Conservation (phyloP, 1,284 basidiomycete genomes). For the Sutorius eximius region DNA sequence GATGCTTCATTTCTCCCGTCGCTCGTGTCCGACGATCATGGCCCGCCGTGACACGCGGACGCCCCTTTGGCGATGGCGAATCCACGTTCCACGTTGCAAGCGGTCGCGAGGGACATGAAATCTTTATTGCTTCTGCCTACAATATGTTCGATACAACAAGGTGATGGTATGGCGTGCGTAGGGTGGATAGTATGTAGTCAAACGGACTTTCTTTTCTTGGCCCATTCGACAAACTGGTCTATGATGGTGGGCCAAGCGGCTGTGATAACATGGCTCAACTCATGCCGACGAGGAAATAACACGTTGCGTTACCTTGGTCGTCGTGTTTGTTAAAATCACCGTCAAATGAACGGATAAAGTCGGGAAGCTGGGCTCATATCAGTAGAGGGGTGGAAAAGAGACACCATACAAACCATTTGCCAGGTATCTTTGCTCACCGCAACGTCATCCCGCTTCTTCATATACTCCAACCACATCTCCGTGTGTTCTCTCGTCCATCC, state of each 20-base stretch:
- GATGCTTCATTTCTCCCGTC: conserved; percentile 46
- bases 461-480: conserved; percentile 83
- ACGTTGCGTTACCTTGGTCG: conserved; percentile 62
- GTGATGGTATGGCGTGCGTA: background rate
- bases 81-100: conserved; percentile 3
- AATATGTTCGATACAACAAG: background rate
- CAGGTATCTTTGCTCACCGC: conserved; percentile 95
- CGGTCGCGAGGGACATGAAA: background rate
- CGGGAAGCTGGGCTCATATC: conserved; percentile 58
- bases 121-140: conserved; percentile 6
- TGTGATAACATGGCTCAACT: conserved; percentile 33
- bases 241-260: conserved; percentile 89
- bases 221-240: conserved; percentile 84
- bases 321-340: conserved; percentile 81
- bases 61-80: conserved; percentile 6
- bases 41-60: conserved; percentile 6
- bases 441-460: conserved; percentile 69
- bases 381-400: conserved; percentile 2
- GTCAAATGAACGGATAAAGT: conserved; percentile 83
- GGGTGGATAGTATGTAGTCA: background rate
- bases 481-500: conserved; percentile 72
- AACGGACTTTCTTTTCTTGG: conserved; percentile 37
- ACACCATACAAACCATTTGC: conserved; percentile 64
- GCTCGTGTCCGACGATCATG: conserved; percentile 23
- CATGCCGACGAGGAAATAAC: background rate